Conservation (phyloP, 1,139 yeast species). For the Pichia inconspicua region DNA sequence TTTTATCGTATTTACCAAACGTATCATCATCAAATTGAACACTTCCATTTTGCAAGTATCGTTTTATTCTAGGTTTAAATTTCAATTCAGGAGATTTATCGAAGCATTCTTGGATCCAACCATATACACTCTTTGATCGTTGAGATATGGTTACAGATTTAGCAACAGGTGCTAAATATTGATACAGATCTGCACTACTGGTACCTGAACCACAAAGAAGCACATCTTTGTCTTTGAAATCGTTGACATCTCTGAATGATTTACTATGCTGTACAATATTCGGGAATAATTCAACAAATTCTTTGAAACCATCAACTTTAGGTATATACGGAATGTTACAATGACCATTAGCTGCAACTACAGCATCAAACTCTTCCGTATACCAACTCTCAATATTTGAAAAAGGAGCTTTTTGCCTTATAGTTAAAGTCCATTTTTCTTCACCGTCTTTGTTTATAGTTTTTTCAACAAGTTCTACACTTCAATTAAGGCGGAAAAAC, state of each 20-base stretch:
- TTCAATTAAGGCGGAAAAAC: constrained; percentile 34
- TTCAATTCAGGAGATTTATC: constrained; percentile 12
- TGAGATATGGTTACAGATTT: constrained; percentile 15
- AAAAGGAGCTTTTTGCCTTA: constrained; percentile 14
- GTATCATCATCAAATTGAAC: constrained; percentile 34
- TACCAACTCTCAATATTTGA: constrained; percentile 26
- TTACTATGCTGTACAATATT: constrained; percentile 25
- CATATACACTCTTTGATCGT: constrained; percentile 14
- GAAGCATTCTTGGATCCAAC: constrained; percentile 17
- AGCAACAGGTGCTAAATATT: constrained; percentile 36
- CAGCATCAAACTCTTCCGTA: constrained; percentile 35
- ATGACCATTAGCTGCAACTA: constrained; percentile 43
- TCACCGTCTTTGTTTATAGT: constrained; percentile 12
- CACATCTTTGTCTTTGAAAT: constrained; percentile 29
- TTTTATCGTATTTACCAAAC: constrained; percentile 30
- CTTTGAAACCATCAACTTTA: constrained; percentile 33
- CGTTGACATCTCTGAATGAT: constrained; percentile 37
- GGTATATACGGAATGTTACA: constrained; percentile 42
- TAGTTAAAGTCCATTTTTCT: constrained; percentile 14
- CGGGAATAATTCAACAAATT: constrained; percentile 33
- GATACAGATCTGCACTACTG: constrained; percentile 44
- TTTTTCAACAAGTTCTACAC: constrained; percentile 30
- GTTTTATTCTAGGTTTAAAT: constrained; percentile 19
- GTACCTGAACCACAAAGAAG: constrained; percentile 45
- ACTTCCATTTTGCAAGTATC: constrained; percentile 11